Evolutionary conservation across 2,329 filamentous ascomycete species (phyloP).

Genomic region (Fusarium tuaranense): DNA sequence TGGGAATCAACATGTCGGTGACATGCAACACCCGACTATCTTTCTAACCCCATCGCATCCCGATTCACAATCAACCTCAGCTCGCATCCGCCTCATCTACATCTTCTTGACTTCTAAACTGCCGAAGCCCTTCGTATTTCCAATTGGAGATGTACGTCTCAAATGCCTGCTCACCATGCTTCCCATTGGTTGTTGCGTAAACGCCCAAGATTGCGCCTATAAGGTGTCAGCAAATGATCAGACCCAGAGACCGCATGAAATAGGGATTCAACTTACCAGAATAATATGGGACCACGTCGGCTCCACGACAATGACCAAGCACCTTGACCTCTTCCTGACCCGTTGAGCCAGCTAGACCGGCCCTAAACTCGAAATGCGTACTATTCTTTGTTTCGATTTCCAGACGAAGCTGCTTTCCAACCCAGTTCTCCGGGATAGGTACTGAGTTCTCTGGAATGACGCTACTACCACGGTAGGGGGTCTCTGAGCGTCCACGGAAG

Average conservation of each 20-base stretch:
- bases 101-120: conserved; percentile 12
- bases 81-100: not conserved
- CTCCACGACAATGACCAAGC: conserved; percentile 2
- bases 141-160: conserved; percentile 60
- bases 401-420: conserved; percentile 5
- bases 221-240: not conserved
- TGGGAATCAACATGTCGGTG: not conserved
- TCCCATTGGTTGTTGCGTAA: conserved; percentile 66
- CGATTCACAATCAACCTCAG: not conserved
- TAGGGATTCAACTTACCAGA: not conserved
- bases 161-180: conserved; percentile 53
- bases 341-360: not conserved
- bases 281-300: conserved; percentile 15
- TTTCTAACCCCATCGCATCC: not conserved
- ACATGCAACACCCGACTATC: not conserved
- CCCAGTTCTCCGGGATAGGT: not conserved
- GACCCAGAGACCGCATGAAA: not conserved
- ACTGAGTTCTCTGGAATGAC: not conserved
- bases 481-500: conserved; percentile 16
- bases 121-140: conserved; percentile 51
- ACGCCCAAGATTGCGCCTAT: conserved; percentile 61
- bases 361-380: conserved; percentile 13
- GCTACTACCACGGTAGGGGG: conserved; percentile 10
- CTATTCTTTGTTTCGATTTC: conserved; percentile 10
- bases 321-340: not conserved